Conservation (phyloP, 495 filamentous ascomycete species). For the Bacidia rubella region DNA sequence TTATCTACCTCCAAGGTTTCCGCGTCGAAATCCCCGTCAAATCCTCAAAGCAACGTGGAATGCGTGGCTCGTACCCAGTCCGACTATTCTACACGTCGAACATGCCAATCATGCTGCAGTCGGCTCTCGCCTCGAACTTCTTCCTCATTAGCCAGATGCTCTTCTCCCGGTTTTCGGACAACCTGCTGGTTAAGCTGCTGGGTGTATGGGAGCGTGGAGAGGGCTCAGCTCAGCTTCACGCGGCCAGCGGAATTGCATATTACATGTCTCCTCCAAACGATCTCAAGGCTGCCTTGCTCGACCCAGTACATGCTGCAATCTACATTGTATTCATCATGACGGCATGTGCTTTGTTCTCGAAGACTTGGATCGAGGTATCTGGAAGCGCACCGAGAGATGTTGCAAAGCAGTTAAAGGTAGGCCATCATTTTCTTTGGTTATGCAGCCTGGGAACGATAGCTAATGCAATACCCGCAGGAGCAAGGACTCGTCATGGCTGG, state of each 20-base stretch:
- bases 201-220: constrained; percentile 98
- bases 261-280: constrained; percentile 98
- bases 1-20: constrained; percentile 99
- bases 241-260: constrained; percentile 82
- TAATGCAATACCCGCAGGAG: constrained; percentile 29
- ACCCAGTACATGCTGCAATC: constrained; percentile 91
- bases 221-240: constrained; percentile 82
- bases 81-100: constrained; percentile 54
- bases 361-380: constrained; percentile 94
- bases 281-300: constrained; percentile 89
- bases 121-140: constrained; percentile 94
- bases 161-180: constrained; percentile 95
- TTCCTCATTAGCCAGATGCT: constrained; percentile 99
- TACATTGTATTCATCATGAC: constrained; percentile 96
- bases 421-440: background rate
- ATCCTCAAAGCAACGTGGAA: constrained; percentile 95
- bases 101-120: constrained; percentile 99
- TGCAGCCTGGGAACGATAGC: background rate
- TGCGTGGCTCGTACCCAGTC: constrained; percentile 67
- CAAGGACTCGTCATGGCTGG: constrained; percentile 99
- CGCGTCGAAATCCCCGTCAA: constrained; percentile 99
- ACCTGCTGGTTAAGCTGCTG: constrained; percentile 89
- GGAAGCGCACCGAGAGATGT: constrained; percentile 95
- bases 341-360: constrained; percentile 96
- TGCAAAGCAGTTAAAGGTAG: constrained; percentile 89